Conservation (phyloP, 331 rosid species). For the Acacia concinna region DNA sequence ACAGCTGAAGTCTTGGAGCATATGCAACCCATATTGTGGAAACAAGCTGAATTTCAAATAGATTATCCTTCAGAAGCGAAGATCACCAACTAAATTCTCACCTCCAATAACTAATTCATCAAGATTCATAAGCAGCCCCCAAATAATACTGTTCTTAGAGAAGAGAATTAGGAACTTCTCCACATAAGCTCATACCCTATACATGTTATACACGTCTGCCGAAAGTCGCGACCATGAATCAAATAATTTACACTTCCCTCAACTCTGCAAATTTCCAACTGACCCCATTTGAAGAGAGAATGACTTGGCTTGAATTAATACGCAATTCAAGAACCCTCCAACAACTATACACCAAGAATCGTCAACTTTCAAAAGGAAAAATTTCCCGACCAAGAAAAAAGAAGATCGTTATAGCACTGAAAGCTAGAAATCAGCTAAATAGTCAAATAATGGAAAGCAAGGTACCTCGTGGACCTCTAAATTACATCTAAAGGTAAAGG, state of each 20-base stretch:
- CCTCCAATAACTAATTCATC: conserved; percentile 31
- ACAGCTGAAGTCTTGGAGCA: conserved; percentile 63
- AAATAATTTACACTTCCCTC: neutral
- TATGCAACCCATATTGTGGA: conserved; percentile 70
- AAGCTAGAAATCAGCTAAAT: conserved; percentile 2
- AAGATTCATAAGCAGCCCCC: conserved; percentile 29
- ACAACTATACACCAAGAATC: conserved; percentile 4
- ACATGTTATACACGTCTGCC: neutral
- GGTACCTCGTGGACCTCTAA: conserved; percentile 3
- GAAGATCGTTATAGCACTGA: neutral
- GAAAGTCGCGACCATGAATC: neutral
- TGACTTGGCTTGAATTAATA: conserved; percentile 31
- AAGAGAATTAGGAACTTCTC: conserved; percentile 7
- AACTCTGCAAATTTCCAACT: conserved; percentile 28
- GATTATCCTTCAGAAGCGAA: conserved; percentile 28
- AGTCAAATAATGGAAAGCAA: neutral
- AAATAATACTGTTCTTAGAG: conserved; percentile 12
- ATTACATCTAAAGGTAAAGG: conserved; percentile 18
- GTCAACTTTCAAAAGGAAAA: conserved; percentile 20
- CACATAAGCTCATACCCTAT: conserved; percentile 1
- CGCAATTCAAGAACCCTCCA: conserved; percentile 27
- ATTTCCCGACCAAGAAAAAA: neutral
- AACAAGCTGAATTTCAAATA: conserved; percentile 29
- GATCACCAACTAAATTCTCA: conserved; percentile 33
- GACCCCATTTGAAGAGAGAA: conserved; percentile 33